A percentile compares a stretch with the other conserved stretches of the same genome.
These are phyloP conservation scores for Rhynchospora pubera DNA, from an alignment of 176 grass and related monocot species.

Conservation along the genomic window DNA sequence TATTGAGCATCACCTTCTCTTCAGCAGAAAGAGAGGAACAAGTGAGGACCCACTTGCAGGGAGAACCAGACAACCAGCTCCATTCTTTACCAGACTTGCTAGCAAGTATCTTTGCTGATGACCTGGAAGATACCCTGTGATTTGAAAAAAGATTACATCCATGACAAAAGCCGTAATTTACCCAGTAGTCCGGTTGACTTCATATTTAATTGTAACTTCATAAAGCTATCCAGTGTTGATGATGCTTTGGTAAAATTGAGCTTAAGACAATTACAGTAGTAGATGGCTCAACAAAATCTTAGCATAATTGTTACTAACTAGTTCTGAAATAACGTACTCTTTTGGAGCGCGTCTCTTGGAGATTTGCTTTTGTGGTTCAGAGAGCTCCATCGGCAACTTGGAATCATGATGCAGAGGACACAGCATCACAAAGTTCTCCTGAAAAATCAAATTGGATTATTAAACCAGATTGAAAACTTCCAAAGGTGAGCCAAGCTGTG, in stretches of 20 bases:
- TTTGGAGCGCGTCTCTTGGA: constrained; percentile 34
- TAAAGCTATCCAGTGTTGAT: background rate
- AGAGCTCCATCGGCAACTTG: constrained; percentile 50
- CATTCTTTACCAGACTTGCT: constrained; percentile 30
- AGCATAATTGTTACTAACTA: too few relatives aligned
- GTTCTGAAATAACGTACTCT: constrained; percentile 40
- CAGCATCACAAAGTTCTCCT: constrained; percentile 98
- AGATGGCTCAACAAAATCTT: background rate
- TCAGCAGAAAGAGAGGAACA: constrained; percentile 71
- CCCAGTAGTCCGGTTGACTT: background rate
- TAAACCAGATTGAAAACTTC: background rate
- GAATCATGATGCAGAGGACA: constrained; percentile 64
- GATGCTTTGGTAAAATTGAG: background rate
- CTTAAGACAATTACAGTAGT: background rate
- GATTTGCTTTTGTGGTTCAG: constrained; percentile 37
- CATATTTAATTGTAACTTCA: background rate
- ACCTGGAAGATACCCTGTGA: constrained; percentile 39
- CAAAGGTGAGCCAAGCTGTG: background rate
- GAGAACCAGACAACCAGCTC: constrained; percentile 62
- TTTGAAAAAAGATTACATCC: background rate
- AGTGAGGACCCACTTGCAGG: constrained; percentile 76
- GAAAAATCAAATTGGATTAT: background rate
- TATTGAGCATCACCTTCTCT: constrained; percentile 49
- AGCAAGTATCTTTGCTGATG: constrained; percentile 18
- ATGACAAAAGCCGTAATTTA: background rate